These are phyloP conservation scores for Pleurozium schreberi DNA, from an alignment of 225 moss, liverwort and hornwort species.

Conservation along the genomic window DNA sequence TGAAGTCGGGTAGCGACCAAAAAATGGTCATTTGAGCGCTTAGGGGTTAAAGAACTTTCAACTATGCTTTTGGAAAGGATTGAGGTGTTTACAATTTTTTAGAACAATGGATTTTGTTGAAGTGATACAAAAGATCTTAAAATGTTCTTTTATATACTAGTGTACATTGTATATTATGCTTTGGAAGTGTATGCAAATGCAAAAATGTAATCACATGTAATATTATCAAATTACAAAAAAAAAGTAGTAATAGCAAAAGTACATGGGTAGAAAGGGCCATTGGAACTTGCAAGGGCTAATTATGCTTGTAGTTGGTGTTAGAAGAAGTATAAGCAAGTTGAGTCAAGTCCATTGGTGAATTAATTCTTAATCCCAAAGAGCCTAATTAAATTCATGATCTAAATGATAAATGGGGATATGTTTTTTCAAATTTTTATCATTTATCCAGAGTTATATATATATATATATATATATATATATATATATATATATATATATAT, in stretches of 20 bases:
- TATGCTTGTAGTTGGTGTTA: background rate
- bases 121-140: background rate
- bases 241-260: background rate
- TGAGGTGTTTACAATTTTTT: background rate
- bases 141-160: background rate
- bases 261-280: too few species aligned
- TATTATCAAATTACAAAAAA: too few species aligned
- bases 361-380: background rate
- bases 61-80: background rate
- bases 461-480: too few species aligned
- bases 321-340: accelerated
- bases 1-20: too few species aligned
- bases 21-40: too few species aligned
- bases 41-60: too few species aligned
- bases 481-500: too few species aligned
- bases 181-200: background rate
- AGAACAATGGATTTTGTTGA: background rate
- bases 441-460: accelerated
- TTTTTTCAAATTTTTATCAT: background rate
- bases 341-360: background rate
- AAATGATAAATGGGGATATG: background rate
- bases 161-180: background rate
- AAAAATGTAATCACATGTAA: background rate
- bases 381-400: background rate
- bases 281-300: background rate